phyloP scores from a whole-genome alignment of 257 asterid genomes.

The Gentiana dahurica region DNA sequence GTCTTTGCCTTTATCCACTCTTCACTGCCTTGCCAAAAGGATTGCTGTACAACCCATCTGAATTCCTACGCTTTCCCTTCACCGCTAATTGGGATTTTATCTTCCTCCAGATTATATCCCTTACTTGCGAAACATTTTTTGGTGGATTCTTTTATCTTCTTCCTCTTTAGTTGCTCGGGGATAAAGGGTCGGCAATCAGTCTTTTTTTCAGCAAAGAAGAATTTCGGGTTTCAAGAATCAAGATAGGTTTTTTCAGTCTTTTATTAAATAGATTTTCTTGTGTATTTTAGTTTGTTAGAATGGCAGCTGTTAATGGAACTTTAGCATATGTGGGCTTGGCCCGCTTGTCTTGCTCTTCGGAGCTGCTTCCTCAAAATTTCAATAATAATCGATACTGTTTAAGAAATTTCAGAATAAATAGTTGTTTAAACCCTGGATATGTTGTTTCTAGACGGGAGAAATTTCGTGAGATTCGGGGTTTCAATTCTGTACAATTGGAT shows the following conservation, averaged over 20 bases:
- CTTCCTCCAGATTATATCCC: no score
- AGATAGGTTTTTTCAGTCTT: background rate
- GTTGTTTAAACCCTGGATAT: slow-evolving; percentile 6
- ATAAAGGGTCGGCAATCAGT: background rate
- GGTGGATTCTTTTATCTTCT: background rate
- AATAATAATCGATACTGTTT: slow-evolving; percentile 1
- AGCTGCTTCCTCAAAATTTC: background rate
- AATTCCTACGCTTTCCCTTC: no score
- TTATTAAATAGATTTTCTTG: background rate
- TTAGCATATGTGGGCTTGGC: slow-evolving; percentile 10
- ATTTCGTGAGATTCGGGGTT: slow-evolving; percentile 19
- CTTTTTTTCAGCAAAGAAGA: background rate
- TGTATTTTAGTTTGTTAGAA: background rate
- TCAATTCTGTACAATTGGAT: slow-evolving; percentile 63
- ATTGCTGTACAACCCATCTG: no score
- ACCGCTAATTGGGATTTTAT: no score
- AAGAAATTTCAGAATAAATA: slow-evolving; percentile 6
- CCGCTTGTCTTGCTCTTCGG: background rate
- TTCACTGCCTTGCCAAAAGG: no score
- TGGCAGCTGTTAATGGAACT: slow-evolving; percentile 16
- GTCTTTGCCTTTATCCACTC: no score
- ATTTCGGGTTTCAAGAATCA: background rate
- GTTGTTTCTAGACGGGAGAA: slow-evolving; percentile 13
- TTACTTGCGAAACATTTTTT: no score
- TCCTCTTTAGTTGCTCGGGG: slow-evolving; percentile 2